Percentiles rank a stretch among this genome's conserved stretches.
Conservation (phyloP, 169 alveolate species). For the Neospora caninum region DNA sequence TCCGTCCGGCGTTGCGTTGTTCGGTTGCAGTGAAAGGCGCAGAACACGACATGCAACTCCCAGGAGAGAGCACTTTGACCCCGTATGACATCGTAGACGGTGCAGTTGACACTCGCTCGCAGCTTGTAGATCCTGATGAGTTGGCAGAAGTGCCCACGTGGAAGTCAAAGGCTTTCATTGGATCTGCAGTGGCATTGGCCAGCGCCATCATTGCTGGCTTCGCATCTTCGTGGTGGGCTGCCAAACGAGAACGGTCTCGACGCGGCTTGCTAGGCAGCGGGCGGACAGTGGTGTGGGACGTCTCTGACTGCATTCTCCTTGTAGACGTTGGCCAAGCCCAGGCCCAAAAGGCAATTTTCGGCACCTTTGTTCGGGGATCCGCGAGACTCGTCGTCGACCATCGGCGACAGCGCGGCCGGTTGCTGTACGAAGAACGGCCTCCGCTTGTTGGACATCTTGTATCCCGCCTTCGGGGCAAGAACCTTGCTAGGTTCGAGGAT, state of each 20-base stretch:
- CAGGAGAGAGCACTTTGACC: no score
- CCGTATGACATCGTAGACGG: no score
- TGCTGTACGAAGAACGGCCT: neutral
- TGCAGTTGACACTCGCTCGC: no score
- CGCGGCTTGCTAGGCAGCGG: neutral
- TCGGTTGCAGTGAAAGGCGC: no score
- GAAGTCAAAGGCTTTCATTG: neutral
- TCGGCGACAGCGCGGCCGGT: neutral
- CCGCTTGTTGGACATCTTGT: neutral
- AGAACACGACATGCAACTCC: no score
- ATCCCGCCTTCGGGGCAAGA: neutral
- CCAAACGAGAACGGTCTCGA: neutral
- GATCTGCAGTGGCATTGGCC: neutral
- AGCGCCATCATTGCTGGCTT: neutral
- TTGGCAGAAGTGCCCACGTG: neutral
- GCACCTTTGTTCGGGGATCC: constrained; percentile 5
- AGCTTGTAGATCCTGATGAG: no score
- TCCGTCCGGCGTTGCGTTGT: no score
- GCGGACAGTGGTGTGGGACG: neutral
- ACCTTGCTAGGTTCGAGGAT: neutral
- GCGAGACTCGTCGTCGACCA: neutral
- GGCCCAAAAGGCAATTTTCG: neutral
- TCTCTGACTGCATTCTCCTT: neutral
- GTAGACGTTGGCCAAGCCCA: constrained; percentile 2
- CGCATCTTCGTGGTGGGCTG: neutral